phyloP scores from a whole-genome alignment of 176 grass and related monocot genomes.

The Phoenix dactylifera region DNA sequence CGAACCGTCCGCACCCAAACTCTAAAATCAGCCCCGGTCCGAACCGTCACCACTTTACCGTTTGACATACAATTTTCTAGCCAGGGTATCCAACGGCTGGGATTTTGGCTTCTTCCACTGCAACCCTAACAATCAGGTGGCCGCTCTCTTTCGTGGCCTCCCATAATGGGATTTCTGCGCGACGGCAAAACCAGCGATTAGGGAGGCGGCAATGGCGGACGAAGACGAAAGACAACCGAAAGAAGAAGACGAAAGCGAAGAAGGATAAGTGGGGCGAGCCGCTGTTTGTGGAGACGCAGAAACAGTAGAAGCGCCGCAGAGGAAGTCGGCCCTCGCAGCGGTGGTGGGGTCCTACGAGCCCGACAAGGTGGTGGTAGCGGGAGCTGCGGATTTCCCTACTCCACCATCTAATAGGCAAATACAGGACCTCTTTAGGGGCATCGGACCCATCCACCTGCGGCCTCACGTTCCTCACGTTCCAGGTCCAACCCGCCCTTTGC shows the following conservation, averaged over 20 bases:
- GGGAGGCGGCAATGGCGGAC: neutral
- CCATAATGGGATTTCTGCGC: too few relatives aligned
- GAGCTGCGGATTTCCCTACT: slow-evolving; percentile 39
- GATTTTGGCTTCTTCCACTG: too few relatives aligned
- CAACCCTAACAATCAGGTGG: too few relatives aligned
- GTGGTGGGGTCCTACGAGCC: slow-evolving; percentile 31
- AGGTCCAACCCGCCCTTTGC: slow-evolving; percentile 20
- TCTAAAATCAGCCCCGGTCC: too few relatives aligned
- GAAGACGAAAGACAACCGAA: slow-evolving; percentile 17
- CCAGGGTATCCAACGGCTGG: too few relatives aligned
- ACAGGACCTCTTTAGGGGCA: slow-evolving; percentile 47
- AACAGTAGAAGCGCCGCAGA: neutral
- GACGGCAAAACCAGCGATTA: neutral
- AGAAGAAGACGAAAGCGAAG: slow-evolving; percentile 63
- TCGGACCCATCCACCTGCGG: slow-evolving; percentile 53
- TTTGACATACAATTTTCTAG: too few relatives aligned
- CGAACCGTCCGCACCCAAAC: too few relatives aligned
- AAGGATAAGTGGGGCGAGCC: slow-evolving; percentile 84
- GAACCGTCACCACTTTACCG: too few relatives aligned
- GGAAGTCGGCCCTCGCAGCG: neutral
- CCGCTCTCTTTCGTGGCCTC: too few relatives aligned
- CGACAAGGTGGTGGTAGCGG: slow-evolving; percentile 82
- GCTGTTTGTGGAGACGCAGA: neutral
- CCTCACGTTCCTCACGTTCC: slow-evolving; percentile 72
- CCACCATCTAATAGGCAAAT: slow-evolving; percentile 53